Evolutionary conservation across 192 early-diverging fungal genomes (phyloP).

Genomic region (Linnemannia exigua): DNA sequence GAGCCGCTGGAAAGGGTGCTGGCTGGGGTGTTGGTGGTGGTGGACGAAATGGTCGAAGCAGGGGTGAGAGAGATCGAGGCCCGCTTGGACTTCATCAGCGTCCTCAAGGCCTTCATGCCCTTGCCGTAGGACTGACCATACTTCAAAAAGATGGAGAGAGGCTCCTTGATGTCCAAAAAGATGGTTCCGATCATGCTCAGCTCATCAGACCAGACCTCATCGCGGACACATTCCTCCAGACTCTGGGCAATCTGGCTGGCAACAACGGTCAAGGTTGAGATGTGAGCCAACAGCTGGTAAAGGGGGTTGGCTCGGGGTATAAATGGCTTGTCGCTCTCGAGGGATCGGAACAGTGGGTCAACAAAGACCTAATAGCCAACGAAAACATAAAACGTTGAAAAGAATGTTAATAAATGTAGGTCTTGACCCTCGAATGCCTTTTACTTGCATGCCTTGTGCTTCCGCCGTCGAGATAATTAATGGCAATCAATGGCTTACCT

Average conservation of each 20-base stretch:
- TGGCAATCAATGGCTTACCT: constrained; percentile 37
- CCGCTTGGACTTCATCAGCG: constrained; percentile 47
- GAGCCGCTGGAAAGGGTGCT: neutral
- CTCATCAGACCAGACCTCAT: constrained; percentile 50
- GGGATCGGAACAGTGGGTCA: constrained; percentile 33
- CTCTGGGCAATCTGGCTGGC: constrained; percentile 21
- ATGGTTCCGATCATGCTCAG: constrained; percentile 40
- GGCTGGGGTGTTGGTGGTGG: neutral
- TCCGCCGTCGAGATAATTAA: neutral
- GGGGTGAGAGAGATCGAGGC: neutral
- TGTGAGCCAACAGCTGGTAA: constrained; percentile 41
- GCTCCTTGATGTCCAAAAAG: constrained; percentile 52
- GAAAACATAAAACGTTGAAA: neutral
- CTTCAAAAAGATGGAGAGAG: constrained; percentile 51
- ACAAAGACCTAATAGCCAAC: constrained; percentile 39
- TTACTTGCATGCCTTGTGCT: neutral
- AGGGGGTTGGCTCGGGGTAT: constrained; percentile 48
- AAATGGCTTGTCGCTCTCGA: constrained; percentile 50
- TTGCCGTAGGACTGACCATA: constrained; percentile 57
- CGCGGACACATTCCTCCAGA: constrained; percentile 43
- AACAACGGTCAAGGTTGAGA: constrained; percentile 26
- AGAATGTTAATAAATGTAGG: neutral
- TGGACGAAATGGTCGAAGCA: neutral
- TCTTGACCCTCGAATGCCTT: neutral
- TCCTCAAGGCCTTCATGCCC: constrained; percentile 50